Conservation (phyloP, 805 yeast genomes). For the Yarrowia phangngaensis region DNA sequence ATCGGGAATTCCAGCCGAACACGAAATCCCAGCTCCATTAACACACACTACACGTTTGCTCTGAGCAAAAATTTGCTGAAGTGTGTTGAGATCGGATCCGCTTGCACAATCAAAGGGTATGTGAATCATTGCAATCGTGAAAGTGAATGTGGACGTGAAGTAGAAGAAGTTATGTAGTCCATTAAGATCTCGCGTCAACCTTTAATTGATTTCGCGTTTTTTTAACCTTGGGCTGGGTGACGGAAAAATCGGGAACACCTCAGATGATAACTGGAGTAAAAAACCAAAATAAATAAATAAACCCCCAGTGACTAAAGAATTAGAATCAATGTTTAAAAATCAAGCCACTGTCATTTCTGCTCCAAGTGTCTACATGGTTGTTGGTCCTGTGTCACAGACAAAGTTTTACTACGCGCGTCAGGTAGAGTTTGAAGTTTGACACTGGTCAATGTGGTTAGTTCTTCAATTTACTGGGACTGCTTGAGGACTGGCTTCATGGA, state of each 20-base stretch:
- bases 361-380: too few species aligned
- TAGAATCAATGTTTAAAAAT: too few species aligned
- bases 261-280: background rate
- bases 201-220: slow-evolving; percentile 19
- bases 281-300: too few species aligned
- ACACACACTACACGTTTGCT: slow-evolving; percentile 58
- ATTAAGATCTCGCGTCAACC: background rate
- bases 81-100: slow-evolving; percentile 35
- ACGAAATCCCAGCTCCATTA: slow-evolving; percentile 96
- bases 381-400: too few species aligned
- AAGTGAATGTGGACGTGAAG: background rate
- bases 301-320: too few species aligned
- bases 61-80: slow-evolving; percentile 46
- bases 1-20: slow-evolving; percentile 90
- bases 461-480: too few species aligned
- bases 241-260: too few species aligned
- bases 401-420: too few species aligned
- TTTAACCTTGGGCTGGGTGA: slow-evolving; percentile 22
- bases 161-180: background rate
- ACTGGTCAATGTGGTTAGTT: too few species aligned
- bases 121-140: slow-evolving; percentile 1
- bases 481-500: too few species aligned
- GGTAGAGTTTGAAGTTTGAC: too few species aligned
- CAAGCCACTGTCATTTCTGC: too few species aligned
- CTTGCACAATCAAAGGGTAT: slow-evolving; percentile 2